These are phyloP conservation scores for Thielaviopsis ethacetica DNA, from an alignment of 2,329 filamentous ascomycete genomes.

Conservation along the genomic window DNA sequence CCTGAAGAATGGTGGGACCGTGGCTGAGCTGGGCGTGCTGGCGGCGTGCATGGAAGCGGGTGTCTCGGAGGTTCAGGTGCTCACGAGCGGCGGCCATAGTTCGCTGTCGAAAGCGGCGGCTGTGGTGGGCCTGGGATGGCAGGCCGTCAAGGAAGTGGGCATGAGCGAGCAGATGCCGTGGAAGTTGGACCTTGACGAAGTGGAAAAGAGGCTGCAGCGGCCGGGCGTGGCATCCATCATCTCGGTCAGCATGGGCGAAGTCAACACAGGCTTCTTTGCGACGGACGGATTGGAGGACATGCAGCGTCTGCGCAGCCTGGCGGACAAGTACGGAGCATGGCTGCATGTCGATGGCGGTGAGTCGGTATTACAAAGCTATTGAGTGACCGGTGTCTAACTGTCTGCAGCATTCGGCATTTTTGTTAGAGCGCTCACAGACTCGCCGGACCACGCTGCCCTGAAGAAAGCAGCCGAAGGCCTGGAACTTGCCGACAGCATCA, in stretches of 20 bases:
- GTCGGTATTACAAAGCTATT: slow-evolving; percentile 14
- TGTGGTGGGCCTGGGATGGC: slow-evolving; percentile 61
- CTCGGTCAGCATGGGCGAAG: slow-evolving; percentile 69
- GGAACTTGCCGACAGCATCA: slow-evolving; percentile 74
- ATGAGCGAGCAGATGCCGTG: slow-evolving; percentile 36
- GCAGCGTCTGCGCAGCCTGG: slow-evolving; percentile 46
- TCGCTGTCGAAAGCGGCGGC: slow-evolving; percentile 72
- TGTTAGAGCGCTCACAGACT: slow-evolving; percentile 44
- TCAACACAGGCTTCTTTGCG: slow-evolving; percentile 76
- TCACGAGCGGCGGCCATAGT: slow-evolving; percentile 72
- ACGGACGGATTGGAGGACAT: slow-evolving; percentile 41
- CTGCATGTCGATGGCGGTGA: slow-evolving; percentile 69
- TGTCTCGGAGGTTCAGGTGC: slow-evolving; percentile 52
- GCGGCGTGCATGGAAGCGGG: slow-evolving; percentile 47
- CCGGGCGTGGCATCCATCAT: slow-evolving; percentile 53
- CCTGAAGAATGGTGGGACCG: slow-evolving; percentile 23
- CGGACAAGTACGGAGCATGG: slow-evolving; percentile 63
- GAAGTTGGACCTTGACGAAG: slow-evolving; percentile 47
- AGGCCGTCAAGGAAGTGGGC: slow-evolving; percentile 46
- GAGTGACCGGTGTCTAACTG: background rate
- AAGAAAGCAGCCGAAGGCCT: slow-evolving; percentile 42
- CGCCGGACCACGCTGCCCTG: slow-evolving; percentile 36
- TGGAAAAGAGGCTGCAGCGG: slow-evolving; percentile 42
- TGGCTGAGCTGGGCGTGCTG: slow-evolving; percentile 55
- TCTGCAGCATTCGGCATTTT: slow-evolving; percentile 65